Percentiles rank a stretch among this genome's conserved stretches.
Conservation (phyloP, 352 stramenopile species). For the Hyaloperonospora arabidopsidis region DNA sequence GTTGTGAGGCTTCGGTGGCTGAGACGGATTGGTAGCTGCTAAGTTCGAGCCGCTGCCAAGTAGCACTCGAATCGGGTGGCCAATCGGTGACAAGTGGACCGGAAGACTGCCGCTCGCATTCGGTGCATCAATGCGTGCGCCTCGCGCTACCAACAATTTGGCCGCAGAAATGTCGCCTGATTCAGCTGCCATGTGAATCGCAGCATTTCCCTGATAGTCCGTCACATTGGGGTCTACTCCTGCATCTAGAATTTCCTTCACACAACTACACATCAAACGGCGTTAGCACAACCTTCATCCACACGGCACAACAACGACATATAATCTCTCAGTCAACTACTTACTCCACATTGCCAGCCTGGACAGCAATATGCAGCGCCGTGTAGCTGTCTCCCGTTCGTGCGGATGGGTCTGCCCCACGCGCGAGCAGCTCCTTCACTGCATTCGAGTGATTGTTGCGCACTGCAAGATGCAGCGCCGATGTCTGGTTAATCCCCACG, state of each 20-base stretch:
- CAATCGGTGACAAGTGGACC: conserved; percentile 80
- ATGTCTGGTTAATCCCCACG: conserved; percentile 81
- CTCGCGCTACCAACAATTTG: conserved; percentile 68
- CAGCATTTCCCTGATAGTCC: conserved; percentile 75
- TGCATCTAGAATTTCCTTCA: conserved; percentile 63
- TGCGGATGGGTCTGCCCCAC: conserved; percentile 54
- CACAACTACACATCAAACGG: conserved; percentile 32
- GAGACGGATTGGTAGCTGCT: conserved; percentile 60
- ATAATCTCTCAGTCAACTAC: conserved; percentile 5
- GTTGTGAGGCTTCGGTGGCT: conserved; percentile 49
- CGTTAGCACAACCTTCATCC: conserved; percentile 12
- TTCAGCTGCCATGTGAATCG: conserved; percentile 77
- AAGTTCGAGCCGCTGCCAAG: conserved; percentile 64
- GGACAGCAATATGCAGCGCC: conserved; percentile 64
- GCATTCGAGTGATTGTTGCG: conserved; percentile 72
- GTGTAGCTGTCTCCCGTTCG: conserved; percentile 79
- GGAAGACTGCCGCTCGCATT: conserved; percentile 77
- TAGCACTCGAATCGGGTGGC: conserved; percentile 76
- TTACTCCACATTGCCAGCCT: conserved; percentile 62
- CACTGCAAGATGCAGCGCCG: conserved; percentile 64
- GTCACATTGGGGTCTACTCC: conserved; percentile 73
- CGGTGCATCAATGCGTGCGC: conserved; percentile 59
- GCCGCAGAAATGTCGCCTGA: conserved; percentile 69
- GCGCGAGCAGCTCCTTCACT: conserved; percentile 63
- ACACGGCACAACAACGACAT: not conserved